phyloP scores from a whole-genome alignment of 2,329 filamentous ascomycete species.

The Fusarium bulbicola region DNA sequence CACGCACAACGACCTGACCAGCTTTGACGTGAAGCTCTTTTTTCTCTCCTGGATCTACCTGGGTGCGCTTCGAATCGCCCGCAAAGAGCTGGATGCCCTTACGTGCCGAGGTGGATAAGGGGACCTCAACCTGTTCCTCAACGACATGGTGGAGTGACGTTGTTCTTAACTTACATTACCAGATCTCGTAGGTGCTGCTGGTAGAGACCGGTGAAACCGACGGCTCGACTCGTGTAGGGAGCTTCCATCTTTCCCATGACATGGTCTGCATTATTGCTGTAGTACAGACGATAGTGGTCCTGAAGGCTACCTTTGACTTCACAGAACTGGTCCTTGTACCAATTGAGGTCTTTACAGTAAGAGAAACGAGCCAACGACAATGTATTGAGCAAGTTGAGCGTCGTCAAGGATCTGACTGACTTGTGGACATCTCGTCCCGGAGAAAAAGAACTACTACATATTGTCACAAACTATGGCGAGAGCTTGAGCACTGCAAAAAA shows the following conservation, averaged over 20 bases:
- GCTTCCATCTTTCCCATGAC: background rate
- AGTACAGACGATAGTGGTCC: background rate
- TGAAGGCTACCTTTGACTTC: background rate
- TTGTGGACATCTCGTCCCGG: accelerated
- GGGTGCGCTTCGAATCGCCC: background rate
- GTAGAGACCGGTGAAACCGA: background rate
- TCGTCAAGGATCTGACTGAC: background rate
- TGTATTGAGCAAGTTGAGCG: background rate
- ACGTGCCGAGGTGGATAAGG: background rate
- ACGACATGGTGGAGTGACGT: background rate
- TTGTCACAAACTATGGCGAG: background rate
- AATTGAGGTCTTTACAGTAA: background rate
- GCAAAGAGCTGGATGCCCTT: background rate
- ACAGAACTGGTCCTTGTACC: background rate
- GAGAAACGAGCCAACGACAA: background rate
- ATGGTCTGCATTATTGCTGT: background rate
- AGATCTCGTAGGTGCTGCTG: background rate
- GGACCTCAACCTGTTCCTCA: background rate
- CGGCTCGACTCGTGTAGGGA: background rate
- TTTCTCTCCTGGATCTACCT: background rate
- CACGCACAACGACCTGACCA: no score
- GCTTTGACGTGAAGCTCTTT: no score
- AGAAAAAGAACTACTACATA: background rate
- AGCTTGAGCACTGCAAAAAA: background rate
- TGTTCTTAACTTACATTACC: background rate